These are phyloP conservation scores for Exophiala phaeomuriformis DNA, from an alignment of 2,329 filamentous ascomycete species.

Conservation along the genomic window DNA sequence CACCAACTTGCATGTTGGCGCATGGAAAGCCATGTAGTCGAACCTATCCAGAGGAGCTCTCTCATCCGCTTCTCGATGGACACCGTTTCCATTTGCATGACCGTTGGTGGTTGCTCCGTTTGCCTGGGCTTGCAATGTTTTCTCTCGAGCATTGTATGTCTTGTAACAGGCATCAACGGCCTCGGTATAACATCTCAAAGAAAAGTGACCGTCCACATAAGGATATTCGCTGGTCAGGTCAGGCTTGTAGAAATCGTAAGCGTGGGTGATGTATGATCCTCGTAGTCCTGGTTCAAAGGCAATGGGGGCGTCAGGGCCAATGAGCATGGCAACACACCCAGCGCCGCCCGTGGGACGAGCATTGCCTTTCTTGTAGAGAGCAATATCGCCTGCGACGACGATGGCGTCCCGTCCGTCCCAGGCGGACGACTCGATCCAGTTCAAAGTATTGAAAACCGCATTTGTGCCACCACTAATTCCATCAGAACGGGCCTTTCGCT, in stretches of 20 bases:
- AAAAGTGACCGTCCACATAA: conserved; percentile 77
- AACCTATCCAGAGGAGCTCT: conserved; percentile 70
- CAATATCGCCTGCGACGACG: conserved; percentile 74
- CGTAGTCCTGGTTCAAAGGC: conserved; percentile 71
- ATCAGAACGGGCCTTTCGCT: conserved; percentile 3
- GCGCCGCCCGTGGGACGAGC: conserved; percentile 75
- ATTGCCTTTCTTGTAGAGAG: conserved; percentile 75
- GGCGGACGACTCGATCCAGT: conserved; percentile 79
- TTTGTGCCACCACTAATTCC: conserved; percentile 61
- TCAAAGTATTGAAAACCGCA: conserved; percentile 72
- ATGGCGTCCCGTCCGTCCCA: conserved; percentile 80
- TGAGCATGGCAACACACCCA: conserved; percentile 68
- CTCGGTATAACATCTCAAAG: conserved; percentile 71
- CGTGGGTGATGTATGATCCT: conserved; percentile 73
- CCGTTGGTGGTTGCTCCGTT: conserved; percentile 31
- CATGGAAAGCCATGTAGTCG: conserved; percentile 76
- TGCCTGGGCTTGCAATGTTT: conserved; percentile 44
- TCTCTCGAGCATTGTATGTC: conserved; percentile 69
- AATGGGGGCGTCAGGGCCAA: conserved; percentile 70
- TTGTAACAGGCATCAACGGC: conserved; percentile 75
- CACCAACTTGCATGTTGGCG: conserved; percentile 80
- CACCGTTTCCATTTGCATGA: conserved; percentile 43
- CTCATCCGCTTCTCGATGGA: conserved; percentile 36
- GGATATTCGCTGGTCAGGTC: conserved; percentile 82
- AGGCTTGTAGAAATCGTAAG: conserved; percentile 87